phyloP scores from a whole-genome alignment of 768 basidiomycete species.

The Russula olivacea region DNA sequence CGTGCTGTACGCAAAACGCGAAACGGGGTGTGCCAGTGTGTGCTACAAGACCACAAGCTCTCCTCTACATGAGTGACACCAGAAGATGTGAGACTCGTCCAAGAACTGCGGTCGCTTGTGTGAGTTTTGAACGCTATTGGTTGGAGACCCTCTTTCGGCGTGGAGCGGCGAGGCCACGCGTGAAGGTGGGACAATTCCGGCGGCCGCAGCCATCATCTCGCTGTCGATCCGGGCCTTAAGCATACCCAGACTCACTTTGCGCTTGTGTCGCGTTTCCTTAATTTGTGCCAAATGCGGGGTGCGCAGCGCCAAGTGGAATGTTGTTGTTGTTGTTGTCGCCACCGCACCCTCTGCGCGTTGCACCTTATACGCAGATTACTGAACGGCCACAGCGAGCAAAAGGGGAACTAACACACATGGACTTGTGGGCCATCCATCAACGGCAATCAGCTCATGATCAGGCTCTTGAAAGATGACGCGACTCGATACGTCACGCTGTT shows the following conservation, averaged over 20 bases:
- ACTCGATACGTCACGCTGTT: no score
- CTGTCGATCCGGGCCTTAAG: conserved; percentile 86
- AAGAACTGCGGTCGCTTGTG: conserved; percentile 61
- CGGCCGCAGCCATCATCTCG: conserved; percentile 45
- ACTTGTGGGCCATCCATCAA: no score
- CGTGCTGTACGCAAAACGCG: background rate
- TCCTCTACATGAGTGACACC: conserved; percentile 78
- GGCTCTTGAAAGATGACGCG: no score
- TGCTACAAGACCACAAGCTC: conserved; percentile 72
- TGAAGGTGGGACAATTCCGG: conserved; percentile 41
- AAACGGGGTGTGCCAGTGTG: background rate
- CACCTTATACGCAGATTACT: no score
- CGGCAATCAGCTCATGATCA: no score
- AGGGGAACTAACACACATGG: no score
- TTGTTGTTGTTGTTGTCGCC: conserved; percentile 28
- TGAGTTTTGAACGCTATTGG: background rate
- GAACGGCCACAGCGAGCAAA: no score
- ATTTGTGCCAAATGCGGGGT: conserved; percentile 40
- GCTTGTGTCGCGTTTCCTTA: conserved; percentile 77
- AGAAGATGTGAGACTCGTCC: conserved; percentile 86
- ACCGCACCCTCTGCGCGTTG: conserved; percentile 26
- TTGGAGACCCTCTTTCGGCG: conserved; percentile 26
- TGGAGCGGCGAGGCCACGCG: conserved; percentile 47
- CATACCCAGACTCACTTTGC: conserved; percentile 80
- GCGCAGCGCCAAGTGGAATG: conserved; percentile 33